Evolutionary conservation across 352 stramenopile species (phyloP).

Genomic region (Phytopythium montanum): DNA sequence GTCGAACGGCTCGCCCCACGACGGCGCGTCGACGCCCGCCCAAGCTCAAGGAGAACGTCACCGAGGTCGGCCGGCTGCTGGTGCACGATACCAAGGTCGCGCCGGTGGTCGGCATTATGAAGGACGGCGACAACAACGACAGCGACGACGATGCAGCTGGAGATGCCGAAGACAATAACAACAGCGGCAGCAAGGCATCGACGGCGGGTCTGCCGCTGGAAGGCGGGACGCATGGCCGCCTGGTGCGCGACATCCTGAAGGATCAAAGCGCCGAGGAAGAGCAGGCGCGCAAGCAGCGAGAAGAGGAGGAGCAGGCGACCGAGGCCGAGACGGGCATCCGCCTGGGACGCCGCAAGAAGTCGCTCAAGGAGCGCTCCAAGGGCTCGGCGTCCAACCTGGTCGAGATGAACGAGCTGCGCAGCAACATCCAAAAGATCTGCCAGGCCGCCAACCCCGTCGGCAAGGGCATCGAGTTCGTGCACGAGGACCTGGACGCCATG

Average conservation of each 20-base stretch:
- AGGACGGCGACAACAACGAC: conserved; percentile 73
- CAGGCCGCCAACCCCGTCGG: conserved; percentile 89
- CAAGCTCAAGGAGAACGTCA: conserved; percentile 88
- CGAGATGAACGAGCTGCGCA: conserved; percentile 77
- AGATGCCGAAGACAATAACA: conserved; percentile 31
- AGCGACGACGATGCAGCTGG: conserved; percentile 68
- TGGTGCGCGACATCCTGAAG: conserved; percentile 85
- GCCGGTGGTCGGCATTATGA: conserved; percentile 74
- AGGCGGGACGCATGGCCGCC: conserved; percentile 47
- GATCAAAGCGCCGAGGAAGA: conserved; percentile 74
- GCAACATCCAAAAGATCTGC: conserved; percentile 89
- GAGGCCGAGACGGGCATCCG: conserved; percentile 75
- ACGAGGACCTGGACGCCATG: conserved; percentile 94
- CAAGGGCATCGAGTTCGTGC: conserved; percentile 92
- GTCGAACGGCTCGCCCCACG: conserved; percentile 68
- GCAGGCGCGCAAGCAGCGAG: conserved; percentile 55
- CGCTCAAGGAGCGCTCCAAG: conserved; percentile 81
- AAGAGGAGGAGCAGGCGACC: conserved; percentile 61
- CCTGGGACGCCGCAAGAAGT: conserved; percentile 68
- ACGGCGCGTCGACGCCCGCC: conserved; percentile 82
- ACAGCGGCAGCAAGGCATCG: conserved; percentile 21
- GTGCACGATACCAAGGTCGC: conserved; percentile 81
- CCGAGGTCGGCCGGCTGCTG: conserved; percentile 60
- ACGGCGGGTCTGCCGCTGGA: conserved; percentile 24
- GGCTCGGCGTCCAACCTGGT: conserved; percentile 43